phyloP scores from a whole-genome alignment of 2,329 filamentous ascomycete genomes.

The Calonectria montana region DNA sequence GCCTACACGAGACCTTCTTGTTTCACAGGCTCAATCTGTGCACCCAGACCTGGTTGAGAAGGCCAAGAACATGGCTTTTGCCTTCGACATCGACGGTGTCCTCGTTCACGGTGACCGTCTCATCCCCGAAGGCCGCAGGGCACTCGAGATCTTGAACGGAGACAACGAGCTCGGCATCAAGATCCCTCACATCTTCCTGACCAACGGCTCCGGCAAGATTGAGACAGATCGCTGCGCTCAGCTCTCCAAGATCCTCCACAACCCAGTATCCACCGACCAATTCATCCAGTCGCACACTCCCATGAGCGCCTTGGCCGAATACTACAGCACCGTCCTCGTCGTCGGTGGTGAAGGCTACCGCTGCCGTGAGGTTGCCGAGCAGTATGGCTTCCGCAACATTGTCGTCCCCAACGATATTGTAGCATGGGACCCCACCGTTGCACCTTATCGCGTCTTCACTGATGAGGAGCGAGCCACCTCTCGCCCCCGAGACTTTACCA shows the following conservation, averaged over 20 bases:
- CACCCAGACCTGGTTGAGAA: slow-evolving; percentile 72
- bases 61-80: slow-evolving; percentile 82
- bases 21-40: slow-evolving; percentile 77
- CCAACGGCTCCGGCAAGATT: slow-evolving; percentile 92
- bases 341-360: slow-evolving; percentile 81
- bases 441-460: slow-evolving; percentile 81
- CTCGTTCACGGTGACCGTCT: slow-evolving; percentile 83
- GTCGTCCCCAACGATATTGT: slow-evolving; percentile 87
- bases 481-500: slow-evolving; percentile 76
- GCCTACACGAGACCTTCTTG: slow-evolving; percentile 74
- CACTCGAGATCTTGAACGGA: slow-evolving; percentile 77
- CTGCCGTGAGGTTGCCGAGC: slow-evolving; percentile 66
- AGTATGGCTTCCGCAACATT: slow-evolving; percentile 80
- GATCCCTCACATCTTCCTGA: slow-evolving; percentile 91
- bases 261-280: slow-evolving; percentile 55
- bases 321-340: slow-evolving; percentile 81
- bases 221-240: slow-evolving; percentile 86
- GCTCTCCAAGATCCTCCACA: slow-evolving; percentile 63
- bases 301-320: slow-evolving; percentile 80
- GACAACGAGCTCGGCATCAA: slow-evolving; percentile 80
- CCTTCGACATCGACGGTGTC: slow-evolving; percentile 91
- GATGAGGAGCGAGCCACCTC: slow-evolving; percentile 72
- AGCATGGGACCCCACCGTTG: slow-evolving; percentile 76
- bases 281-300: slow-evolving; percentile 85
- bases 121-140: slow-evolving; percentile 78